Evolutionary conservation across 441 rosid species (phyloP), one percentile per base, ranked within the genome.

Genomic region (Gossypium davidsonii): DNA sequence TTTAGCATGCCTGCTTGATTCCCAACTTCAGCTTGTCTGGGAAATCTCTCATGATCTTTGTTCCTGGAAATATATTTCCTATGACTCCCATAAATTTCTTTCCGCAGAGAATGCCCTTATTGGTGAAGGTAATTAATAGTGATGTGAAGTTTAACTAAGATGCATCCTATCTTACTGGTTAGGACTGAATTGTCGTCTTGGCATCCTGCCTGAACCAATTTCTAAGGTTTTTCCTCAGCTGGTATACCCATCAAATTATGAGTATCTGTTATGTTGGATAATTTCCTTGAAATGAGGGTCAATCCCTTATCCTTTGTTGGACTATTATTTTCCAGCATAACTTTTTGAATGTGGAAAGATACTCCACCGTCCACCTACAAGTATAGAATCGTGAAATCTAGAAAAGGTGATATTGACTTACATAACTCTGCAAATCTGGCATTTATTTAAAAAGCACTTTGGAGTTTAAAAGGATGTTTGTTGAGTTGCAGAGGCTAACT

Each of bases 161-260:
- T 70, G 63, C 52, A 37, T 15, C 4, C 31, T 49, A 26, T 68
- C 60, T 28, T 68, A 37, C 37, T 12, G 34, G 4, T 56, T 34
- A 70, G 57, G 63, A 62, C 73, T 55, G 72, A 70, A 52, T 31
- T 34, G 34, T 31, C 64, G 42, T 55, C 63, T 70, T 70, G 18
- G 18, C 52, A 55, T 67, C 58, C 44, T 67, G 21, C 39, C 71
- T 25, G 48, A 69, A 44, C 62, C 51, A 31, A 53, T 53, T 31
- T 23, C 28, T 69, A 69, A 69, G 49, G 62, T 53, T 48, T 53
- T 69, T 34, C n/a, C 59, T 53, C 57, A 67, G 70, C 18, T 23
- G 53, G 37, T 44, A 42, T 48, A 49, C 58, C 20, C 25, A 49
- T 67, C n/a, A 67, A 26, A 28, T 3, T 25, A 7, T 67, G 57